These are phyloP conservation scores for Lachnellula occidentalis DNA, from an alignment of 2,329 filamentous ascomycete species.

Conservation along the genomic window DNA sequence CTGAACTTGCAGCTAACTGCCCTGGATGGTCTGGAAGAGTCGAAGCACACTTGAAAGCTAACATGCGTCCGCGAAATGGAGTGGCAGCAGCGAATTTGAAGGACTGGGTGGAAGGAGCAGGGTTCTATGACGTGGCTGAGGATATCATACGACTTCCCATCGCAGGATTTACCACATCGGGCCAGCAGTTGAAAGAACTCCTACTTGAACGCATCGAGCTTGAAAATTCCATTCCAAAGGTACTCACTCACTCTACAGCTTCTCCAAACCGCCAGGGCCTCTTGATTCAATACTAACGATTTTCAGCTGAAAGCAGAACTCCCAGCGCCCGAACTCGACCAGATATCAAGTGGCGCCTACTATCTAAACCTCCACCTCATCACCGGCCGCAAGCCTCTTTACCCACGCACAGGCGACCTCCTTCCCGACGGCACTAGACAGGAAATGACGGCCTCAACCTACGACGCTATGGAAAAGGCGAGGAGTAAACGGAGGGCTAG, in stretches of 20 bases:
- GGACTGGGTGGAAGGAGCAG: conserved; percentile 27
- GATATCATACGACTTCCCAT: conserved; percentile 24
- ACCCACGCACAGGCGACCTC: conserved; percentile 24
- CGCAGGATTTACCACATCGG: conserved; percentile 15
- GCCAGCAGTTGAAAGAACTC: conserved; percentile 20
- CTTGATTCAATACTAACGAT: not conserved
- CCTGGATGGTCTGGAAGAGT: conserved; percentile 27
- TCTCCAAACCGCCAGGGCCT: too few species aligned
- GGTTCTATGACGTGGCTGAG: conserved; percentile 30
- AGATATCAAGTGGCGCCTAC: conserved; percentile 20
- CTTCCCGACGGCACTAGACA: conserved; percentile 23
- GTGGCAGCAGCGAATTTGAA: conserved; percentile 27
- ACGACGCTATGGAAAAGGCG: conserved; percentile 22
- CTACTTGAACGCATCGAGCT: conserved; percentile 18
- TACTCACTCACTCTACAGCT: conserved; percentile 5
- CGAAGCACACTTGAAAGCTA: conserved; percentile 21
- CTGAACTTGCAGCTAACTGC: conserved; percentile 21
- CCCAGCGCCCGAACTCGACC: conserved; percentile 13
- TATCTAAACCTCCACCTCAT: conserved; percentile 29
- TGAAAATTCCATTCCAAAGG: conserved; percentile 23
- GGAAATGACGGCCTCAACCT: conserved; percentile 26
- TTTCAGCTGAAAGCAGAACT: conserved; percentile 18
- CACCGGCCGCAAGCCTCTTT: conserved; percentile 26
- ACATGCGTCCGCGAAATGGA: conserved; percentile 23
- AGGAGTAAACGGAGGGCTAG: conserved; percentile 2